Conservation (phyloP, 1,139 yeast species). For the Geotrichum phurueaensis region DNA sequence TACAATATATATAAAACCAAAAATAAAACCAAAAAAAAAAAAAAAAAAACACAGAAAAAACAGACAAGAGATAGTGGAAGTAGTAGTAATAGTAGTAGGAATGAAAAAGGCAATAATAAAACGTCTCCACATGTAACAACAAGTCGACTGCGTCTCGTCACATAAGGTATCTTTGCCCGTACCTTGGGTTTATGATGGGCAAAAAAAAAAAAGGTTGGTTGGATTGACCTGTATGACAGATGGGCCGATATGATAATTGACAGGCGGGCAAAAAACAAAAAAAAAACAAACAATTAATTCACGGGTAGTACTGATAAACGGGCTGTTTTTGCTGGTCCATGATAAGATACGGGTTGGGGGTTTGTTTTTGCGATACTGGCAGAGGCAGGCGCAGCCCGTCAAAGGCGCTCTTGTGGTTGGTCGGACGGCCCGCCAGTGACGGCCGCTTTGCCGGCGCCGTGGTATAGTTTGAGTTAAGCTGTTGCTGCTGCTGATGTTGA, state of each 20-base stretch:
- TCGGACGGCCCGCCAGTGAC: background rate
- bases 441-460: background rate
- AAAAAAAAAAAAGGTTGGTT: too few relatives aligned
- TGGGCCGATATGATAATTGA: background rate
- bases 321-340: background rate
- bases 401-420: background rate
- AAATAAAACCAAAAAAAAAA: too few relatives aligned
- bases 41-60: too few relatives aligned
- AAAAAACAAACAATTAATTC: background rate
- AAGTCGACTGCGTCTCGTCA: too few relatives aligned
- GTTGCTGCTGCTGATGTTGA: background rate
- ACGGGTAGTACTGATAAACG: background rate
- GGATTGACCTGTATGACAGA: too few relatives aligned
- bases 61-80: too few relatives aligned
- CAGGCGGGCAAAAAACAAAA: background rate
- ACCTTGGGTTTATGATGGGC: too few relatives aligned
- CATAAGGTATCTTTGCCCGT: too few relatives aligned
- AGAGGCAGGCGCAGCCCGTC: background rate
- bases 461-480: background rate
- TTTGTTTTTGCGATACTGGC: background rate
- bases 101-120: too few relatives aligned
- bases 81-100: too few relatives aligned
- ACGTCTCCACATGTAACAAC: too few relatives aligned
- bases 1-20: too few relatives aligned
- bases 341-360: background rate